phyloP scores from a whole-genome alignment of 208 protist genomes.

The Herpetomonas tarakana region DNA sequence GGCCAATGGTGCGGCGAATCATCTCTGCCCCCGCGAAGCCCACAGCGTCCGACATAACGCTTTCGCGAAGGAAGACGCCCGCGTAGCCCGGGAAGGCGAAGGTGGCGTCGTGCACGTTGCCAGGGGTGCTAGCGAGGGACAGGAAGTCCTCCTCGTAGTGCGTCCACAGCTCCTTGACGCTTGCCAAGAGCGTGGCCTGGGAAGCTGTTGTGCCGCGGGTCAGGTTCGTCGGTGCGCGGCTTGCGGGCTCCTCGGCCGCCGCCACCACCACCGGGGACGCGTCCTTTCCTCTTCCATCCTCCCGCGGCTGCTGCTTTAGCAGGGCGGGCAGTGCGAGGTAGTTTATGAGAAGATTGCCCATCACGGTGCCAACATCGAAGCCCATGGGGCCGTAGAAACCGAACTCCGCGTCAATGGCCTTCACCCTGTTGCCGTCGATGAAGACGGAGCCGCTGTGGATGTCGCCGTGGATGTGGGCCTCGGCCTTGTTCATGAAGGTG shows the following conservation, averaged over 20 bases:
- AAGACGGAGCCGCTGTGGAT: conserved; percentile 38
- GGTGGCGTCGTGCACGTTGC: conserved; percentile 13
- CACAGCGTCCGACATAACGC: conserved; percentile 26
- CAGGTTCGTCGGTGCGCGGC: conserved; percentile 17
- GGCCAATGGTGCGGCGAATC: conserved; percentile 29
- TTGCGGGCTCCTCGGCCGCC: conserved; percentile 14
- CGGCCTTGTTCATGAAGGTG: conserved; percentile 32
- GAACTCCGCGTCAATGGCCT: conserved; percentile 36
- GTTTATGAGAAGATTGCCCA: conserved; percentile 30
- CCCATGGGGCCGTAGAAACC: conserved; percentile 32
- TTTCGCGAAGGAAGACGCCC: conserved; percentile 10
- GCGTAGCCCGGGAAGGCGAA: conserved; percentile 21
- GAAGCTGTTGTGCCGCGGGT: conserved; percentile 20
- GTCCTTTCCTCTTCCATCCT: not conserved
- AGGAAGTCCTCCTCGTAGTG: conserved; percentile 23
- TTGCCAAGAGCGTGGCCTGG: conserved; percentile 10
- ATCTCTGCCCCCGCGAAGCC: conserved; percentile 35
- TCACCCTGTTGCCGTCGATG: conserved; percentile 18
- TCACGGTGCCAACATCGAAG: conserved; percentile 34
- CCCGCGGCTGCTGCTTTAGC: conserved; percentile 8
- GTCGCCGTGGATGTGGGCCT: conserved; percentile 36
- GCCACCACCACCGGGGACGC: not conserved
- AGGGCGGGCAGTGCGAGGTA: conserved; percentile 24
- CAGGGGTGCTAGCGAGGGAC: conserved; percentile 9
- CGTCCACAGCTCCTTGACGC: conserved; percentile 18